A percentile compares a stretch with the other conserved stretches of the same genome.
Conservation (phyloP, 2,329 filamentous ascomycete species). For the Phyllosticta paracitricarpa region DNA sequence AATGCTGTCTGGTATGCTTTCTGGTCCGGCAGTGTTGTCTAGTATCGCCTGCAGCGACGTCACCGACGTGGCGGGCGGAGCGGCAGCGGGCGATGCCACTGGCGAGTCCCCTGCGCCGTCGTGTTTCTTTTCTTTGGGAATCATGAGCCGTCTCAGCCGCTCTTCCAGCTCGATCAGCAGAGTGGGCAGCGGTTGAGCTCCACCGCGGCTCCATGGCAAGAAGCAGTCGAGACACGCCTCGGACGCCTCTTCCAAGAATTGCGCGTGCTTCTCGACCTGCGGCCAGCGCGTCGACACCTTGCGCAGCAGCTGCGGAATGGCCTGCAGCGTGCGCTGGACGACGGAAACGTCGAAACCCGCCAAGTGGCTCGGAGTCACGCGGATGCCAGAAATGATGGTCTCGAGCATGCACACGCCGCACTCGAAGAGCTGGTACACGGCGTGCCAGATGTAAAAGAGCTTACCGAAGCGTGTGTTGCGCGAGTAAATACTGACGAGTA, state of each 20-base stretch:
- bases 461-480: constrained; percentile 5
- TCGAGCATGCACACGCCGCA: constrained; percentile 6
- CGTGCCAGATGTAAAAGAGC: constrained; percentile 10
- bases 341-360: not conserved
- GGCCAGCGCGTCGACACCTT: constrained; percentile 4
- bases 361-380: not conserved
- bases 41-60: not conserved
- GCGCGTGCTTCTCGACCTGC: not conserved
- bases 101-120: not conserved
- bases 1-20: not conserved
- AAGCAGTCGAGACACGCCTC: not conserved
- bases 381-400: constrained; percentile 1
- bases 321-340: not conserved
- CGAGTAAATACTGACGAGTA: constrained; percentile 3
- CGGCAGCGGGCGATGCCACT: not conserved
- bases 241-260: not conserved
- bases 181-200: not conserved
- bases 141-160: not conserved
- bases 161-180: not conserved
- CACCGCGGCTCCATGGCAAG: not conserved
- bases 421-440: constrained; percentile 4
- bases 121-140: not conserved
- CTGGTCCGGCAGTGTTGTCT: not conserved
- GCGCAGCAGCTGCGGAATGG: constrained; percentile 2
- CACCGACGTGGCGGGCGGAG: not conserved